These are phyloP conservation scores for Lodderomyces orthopsilosis DNA, from an alignment of 1,139 yeast genomes.

Conservation along the genomic window DNA sequence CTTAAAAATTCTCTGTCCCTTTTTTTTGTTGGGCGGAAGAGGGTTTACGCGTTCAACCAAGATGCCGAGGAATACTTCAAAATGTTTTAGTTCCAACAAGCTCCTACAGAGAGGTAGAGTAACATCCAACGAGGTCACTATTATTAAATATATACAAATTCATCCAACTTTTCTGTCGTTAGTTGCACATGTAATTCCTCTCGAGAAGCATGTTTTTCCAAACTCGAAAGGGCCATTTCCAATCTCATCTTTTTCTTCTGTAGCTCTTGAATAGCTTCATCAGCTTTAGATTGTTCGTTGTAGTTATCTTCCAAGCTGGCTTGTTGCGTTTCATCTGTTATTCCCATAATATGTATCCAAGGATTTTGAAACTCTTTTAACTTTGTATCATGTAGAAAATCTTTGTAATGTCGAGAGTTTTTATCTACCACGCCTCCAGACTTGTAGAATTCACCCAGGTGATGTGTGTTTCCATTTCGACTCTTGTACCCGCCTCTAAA, in stretches of 20 bases:
- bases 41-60: too few species aligned
- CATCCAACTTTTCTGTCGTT: constrained; percentile 42
- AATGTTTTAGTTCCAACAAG: too few species aligned
- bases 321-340: constrained; percentile 22
- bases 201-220: constrained; percentile 30
- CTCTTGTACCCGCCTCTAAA: constrained; percentile 6
- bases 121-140: too few species aligned
- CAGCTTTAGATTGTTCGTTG: constrained; percentile 20
- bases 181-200: constrained; percentile 38
- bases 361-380: constrained; percentile 23
- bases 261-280: constrained; percentile 26
- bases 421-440: constrained; percentile 10
- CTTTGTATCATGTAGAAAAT: constrained; percentile 12
- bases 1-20: not conserved
- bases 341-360: constrained; percentile 27
- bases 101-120: too few species aligned
- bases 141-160: constrained; percentile 13
- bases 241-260: constrained; percentile 24
- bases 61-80: too few species aligned
- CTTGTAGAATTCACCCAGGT: constrained; percentile 6
- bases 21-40: not conserved
- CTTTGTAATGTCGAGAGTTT: constrained; percentile 11
- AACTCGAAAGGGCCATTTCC: constrained; percentile 20
- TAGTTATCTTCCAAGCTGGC: constrained; percentile 20
- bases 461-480: constrained; percentile 6